Conservation (phyloP, 2,329 filamentous ascomycete species). For the Scedosporium dehoogii region DNA sequence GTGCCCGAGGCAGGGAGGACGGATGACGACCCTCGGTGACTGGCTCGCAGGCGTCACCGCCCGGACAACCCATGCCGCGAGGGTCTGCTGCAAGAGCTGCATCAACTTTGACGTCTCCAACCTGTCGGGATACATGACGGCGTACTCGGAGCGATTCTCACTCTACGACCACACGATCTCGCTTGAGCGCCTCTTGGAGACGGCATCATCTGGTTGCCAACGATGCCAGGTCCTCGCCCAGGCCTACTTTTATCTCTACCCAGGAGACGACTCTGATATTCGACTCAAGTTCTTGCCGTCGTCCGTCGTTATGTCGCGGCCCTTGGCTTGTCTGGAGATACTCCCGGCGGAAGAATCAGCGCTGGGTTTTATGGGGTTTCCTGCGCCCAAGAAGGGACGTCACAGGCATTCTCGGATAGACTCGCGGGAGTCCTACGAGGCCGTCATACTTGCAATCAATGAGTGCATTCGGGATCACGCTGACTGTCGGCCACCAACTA, state of each 20-base stretch:
- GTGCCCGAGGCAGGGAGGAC: not conserved
- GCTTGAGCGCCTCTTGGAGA: not conserved
- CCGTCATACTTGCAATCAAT: not conserved
- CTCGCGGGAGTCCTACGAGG: not conserved
- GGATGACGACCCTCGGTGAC: not conserved
- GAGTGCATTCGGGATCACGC: not conserved
- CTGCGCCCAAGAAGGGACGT: not conserved
- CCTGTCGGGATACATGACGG: not conserved
- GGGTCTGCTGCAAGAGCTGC: slow-evolving; percentile 21
- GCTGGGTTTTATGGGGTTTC: not conserved
- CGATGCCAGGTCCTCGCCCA: not conserved
- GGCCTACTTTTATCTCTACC: not conserved
- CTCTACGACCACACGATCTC: not conserved
- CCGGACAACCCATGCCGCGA: slow-evolving; percentile 5
- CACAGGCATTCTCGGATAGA: not conserved
- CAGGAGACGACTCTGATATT: not conserved
- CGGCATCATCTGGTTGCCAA: not conserved
- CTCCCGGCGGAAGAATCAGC: not conserved
- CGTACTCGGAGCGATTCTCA: not conserved
- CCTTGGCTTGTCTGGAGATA: not conserved
- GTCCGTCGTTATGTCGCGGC: not conserved
- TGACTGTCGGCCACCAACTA: not conserved
- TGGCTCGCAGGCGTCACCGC: not conserved
- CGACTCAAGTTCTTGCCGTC: not conserved
- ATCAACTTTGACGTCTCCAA: slow-evolving; percentile 11